Conservation (phyloP, 441 rosid species). For the Croton laevigatus region DNA sequence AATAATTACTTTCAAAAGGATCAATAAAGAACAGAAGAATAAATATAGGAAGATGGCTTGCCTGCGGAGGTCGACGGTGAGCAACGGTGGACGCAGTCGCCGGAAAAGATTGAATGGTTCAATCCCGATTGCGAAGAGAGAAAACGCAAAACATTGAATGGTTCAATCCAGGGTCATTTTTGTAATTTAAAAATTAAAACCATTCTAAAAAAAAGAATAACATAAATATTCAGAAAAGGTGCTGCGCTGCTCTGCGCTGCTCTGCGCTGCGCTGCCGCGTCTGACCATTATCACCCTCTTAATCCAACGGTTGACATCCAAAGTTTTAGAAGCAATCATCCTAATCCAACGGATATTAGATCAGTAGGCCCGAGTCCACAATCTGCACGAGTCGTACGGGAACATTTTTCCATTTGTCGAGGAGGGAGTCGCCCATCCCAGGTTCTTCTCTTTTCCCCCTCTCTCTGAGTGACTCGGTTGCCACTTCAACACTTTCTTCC, state of each 20-base stretch:
- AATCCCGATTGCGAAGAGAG: too few relatives aligned
- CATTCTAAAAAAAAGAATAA: too few relatives aligned
- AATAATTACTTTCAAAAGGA: too few relatives aligned
- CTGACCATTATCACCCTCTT: neutral
- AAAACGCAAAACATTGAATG: too few relatives aligned
- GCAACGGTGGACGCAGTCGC: too few relatives aligned
- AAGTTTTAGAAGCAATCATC: neutral
- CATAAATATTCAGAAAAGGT: neutral
- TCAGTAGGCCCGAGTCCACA: neutral
- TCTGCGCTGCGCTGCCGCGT: neutral
- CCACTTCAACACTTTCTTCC: neutral
- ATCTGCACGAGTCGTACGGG: neutral
- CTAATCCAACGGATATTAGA: neutral
- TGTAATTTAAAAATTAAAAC: too few relatives aligned
- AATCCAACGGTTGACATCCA: neutral
- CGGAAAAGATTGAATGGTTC: too few relatives aligned
- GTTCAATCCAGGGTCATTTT: too few relatives aligned
- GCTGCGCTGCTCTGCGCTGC: neutral
- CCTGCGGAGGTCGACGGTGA: too few relatives aligned
- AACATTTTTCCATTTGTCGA: conserved; percentile 7
- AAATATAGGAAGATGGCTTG: too few relatives aligned
- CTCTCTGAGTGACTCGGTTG: conserved; percentile 6
- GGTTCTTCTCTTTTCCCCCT: neutral
- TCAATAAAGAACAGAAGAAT: too few relatives aligned
- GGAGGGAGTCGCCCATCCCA: conserved; percentile 2